Conservation (phyloP, 2,329 filamentous ascomycete species). For the Geoglossum cookeanum region DNA sequence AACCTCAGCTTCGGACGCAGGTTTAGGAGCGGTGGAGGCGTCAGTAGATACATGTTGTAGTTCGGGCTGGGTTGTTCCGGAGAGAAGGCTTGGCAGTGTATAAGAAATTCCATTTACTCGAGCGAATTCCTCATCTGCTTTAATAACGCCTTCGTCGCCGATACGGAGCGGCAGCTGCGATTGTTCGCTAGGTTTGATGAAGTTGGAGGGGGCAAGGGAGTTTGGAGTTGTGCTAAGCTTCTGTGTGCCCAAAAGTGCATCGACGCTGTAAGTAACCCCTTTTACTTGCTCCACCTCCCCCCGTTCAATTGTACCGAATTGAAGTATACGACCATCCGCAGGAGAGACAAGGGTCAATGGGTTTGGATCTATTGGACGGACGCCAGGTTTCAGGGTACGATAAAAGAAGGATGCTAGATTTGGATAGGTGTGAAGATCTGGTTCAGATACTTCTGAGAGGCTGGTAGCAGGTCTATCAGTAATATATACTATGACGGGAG, state of each 20-base stretch:
- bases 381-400: slow-evolving; percentile 75
- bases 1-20: slow-evolving; percentile 65
- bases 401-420: slow-evolving; percentile 97
- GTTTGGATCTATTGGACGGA: slow-evolving; percentile 66
- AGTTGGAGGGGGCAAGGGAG: slow-evolving; percentile 16
- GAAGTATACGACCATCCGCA: slow-evolving; percentile 75
- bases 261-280: slow-evolving; percentile 92
- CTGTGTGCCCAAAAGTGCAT: slow-evolving; percentile 61
- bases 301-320: slow-evolving; percentile 79
- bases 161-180: slow-evolving; percentile 13
- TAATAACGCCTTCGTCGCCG: slow-evolving; percentile 43
- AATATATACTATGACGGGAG: background rate
- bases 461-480: slow-evolving; percentile 22
- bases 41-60: slow-evolving; percentile 40
- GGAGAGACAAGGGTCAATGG: slow-evolving; percentile 68
- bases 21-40: slow-evolving; percentile 48
- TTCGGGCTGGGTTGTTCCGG: slow-evolving; percentile 37
- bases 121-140: slow-evolving; percentile 80
- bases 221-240: slow-evolving; percentile 24
- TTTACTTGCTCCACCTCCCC: slow-evolving; percentile 98
- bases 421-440: slow-evolving; percentile 73
- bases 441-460: slow-evolving; percentile 69
- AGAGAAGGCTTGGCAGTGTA: slow-evolving; percentile 71
- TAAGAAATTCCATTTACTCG: slow-evolving; percentile 90
- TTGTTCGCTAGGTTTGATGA: slow-evolving; percentile 17